Percentiles rank a stretch among this genome's conserved stretches.
Conservation (phyloP, 257 asterid genomes). For the Nicotiana noctiflora region DNA sequence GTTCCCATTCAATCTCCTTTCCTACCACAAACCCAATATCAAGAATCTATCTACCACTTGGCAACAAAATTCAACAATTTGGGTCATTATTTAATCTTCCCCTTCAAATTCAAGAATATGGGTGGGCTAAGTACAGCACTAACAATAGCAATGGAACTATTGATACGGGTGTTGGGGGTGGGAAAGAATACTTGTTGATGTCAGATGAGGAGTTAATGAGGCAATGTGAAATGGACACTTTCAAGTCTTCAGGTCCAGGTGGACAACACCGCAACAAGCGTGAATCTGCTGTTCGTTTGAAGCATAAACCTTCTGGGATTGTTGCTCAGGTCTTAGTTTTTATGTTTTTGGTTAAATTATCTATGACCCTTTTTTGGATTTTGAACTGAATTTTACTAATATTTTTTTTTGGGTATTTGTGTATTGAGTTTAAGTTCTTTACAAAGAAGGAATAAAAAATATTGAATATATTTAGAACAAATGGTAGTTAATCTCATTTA, state of each 20-base stretch:
- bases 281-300: slow-evolving; percentile 94
- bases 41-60: too few relatives aligned
- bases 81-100: slow-evolving; percentile 16
- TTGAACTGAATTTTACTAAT: not conserved
- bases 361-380: not conserved
- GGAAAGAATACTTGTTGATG: slow-evolving; percentile 52
- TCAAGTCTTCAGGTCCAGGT: slow-evolving; percentile 87
- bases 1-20: slow-evolving; percentile 9
- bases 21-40: not conserved
- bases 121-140: slow-evolving; percentile 17
- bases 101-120: slow-evolving; percentile 6
- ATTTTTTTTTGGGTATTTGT: not conserved
- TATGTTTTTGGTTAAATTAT: not conserved
- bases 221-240: slow-evolving; percentile 83
- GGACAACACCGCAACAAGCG: slow-evolving; percentile 99
- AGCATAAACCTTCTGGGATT: slow-evolving; percentile 88
- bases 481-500: too few relatives aligned
- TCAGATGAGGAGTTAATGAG: slow-evolving; percentile 79
- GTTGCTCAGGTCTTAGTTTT: slow-evolving; percentile 53
- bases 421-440: slow-evolving; percentile 27
- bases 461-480: too few relatives aligned
- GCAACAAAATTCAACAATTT: slow-evolving; percentile 2
- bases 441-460: too few relatives aligned
- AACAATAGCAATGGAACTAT: slow-evolving; percentile 10
- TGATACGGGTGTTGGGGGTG: slow-evolving; percentile 21